Base-by-base conservation (phyloP, 768 basidiomycete species). In the Leucosporidium yakuticum region DNA sequence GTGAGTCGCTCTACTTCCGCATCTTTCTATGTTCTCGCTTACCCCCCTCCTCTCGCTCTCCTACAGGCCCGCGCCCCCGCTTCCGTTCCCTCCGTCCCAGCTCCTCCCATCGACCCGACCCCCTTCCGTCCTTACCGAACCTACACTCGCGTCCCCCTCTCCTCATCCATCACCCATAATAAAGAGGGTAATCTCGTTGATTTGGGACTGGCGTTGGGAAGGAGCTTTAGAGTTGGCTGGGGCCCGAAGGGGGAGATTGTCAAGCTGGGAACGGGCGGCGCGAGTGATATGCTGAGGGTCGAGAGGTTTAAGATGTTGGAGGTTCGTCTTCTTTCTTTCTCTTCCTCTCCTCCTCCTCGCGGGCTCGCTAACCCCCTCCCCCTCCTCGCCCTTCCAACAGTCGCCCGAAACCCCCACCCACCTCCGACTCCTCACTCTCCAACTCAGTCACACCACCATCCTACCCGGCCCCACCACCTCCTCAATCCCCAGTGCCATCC, bases 151-250 rank as follows among this genome's bases (percentile, higher is more conserved):
- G 66, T 72, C 6, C 69, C 61, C 4, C 69, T 75, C 32, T 64
- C 64, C 20, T 48, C 85, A 15, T 91, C 91, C 17, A 80, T 84
- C 21, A 85, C 85, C 1, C 81, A 80, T 44, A 87, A 85, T 7
- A 80, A 81, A 54, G 92, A 95, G 77, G 84, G 83, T 4, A 81
- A 83, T 34, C 79, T 86, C 54, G 81, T 85, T 17, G 95, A 99
- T 78, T 89, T 90, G 21, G 94, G 92, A 0, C 81, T 97, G 47
- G 84, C 88, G 1, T 80, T 93, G 64, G 93, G 93, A 19, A 84
- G 91, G 23, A 90, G 89, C 19, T 96, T 92, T 78, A 84, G 92
- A 65, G 90, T 88, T 4, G 87, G 90, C 6, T 98, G 93, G 91
- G 91, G 94, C 25, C 87, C 89, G 1, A 83, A 84, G 48, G 91